Percentiles rank a stretch among this genome's conserved stretches.
phyloP scores from a whole-genome alignment of 345 rosid genomes.

The Kernera saxatilis region DNA sequence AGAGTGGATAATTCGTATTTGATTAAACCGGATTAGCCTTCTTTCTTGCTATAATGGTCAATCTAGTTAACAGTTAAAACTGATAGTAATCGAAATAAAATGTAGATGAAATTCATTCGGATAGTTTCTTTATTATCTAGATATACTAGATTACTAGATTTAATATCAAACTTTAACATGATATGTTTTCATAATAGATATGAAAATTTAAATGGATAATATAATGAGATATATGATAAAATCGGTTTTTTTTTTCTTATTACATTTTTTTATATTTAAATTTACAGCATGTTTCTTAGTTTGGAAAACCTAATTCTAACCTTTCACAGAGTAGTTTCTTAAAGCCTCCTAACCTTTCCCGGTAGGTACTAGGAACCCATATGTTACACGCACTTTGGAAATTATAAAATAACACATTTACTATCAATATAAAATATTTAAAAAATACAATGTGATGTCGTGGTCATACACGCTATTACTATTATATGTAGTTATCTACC shows the following conservation, averaged over 20 bases:
- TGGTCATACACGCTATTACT: conserved; percentile 1
- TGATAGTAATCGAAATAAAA: neutral
- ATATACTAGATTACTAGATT: neutral
- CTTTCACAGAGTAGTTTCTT: conserved; percentile 21
- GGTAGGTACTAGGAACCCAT: conserved; percentile 17
- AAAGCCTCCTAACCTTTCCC: neutral
- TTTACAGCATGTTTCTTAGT: neutral
- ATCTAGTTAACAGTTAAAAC: neutral
- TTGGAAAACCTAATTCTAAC: conserved; percentile 19
- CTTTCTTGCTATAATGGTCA: too few relatives aligned
- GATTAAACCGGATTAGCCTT: neutral
- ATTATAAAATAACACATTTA: neutral
- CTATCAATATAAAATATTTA: neutral
- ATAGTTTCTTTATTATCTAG: neutral
- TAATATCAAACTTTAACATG: neutral
- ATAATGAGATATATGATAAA: too few relatives aligned
- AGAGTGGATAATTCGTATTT: neutral
- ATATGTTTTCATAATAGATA: too few relatives aligned
- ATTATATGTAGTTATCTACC: neutral
- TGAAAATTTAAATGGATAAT: too few relatives aligned
- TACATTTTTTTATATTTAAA: neutral
- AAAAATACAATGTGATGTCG: neutral
- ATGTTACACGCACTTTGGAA: conserved; percentile 9
- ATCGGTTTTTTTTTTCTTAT: neutral
- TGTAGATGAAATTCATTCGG: neutral